Percentiles rank a stretch among this genome's conserved stretches.
Evolutionary conservation across 257 asterid species (phyloP).

Genomic region (Solanum sejunctum): DNA sequence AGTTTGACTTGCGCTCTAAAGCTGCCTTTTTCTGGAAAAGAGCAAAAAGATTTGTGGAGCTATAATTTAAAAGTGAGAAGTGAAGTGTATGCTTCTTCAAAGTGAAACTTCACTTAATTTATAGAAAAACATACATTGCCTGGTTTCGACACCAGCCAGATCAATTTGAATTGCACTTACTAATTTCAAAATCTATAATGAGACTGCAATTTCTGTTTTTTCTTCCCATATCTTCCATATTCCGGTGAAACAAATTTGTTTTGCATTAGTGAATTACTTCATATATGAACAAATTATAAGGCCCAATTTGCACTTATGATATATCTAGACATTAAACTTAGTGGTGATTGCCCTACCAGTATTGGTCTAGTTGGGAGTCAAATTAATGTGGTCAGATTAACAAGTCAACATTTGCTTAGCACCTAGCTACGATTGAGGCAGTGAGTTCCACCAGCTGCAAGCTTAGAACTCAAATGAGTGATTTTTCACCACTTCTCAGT

Average conservation of each 20-base stretch:
- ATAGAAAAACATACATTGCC: not conserved
- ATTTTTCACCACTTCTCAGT: not conserved
- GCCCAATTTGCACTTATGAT: not conserved
- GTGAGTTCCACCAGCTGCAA: not conserved
- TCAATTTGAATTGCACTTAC: not conserved
- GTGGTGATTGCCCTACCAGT: not conserved
- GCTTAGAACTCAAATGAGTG: not conserved
- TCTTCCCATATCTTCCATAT: not conserved
- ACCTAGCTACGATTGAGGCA: not conserved
- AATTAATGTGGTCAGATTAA: not conserved
- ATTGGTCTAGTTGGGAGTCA: not conserved
- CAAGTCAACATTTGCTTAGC: not conserved
- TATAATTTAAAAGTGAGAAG: not conserved
- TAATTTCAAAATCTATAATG: not conserved
- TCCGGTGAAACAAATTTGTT: not conserved
- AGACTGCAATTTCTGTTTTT: not conserved
- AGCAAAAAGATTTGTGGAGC: not conserved
- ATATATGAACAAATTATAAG: not conserved
- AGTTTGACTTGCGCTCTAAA: not conserved
- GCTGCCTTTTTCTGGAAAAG: not conserved
- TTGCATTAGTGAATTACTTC: not conserved
- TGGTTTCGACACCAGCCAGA: not conserved
- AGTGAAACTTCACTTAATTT: not conserved
- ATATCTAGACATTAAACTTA: not conserved
- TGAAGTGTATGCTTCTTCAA: not conserved